Evolutionary conservation across 192 early-diverging fungal species (phyloP).

Genomic region (Linnemannia elongata): DNA sequence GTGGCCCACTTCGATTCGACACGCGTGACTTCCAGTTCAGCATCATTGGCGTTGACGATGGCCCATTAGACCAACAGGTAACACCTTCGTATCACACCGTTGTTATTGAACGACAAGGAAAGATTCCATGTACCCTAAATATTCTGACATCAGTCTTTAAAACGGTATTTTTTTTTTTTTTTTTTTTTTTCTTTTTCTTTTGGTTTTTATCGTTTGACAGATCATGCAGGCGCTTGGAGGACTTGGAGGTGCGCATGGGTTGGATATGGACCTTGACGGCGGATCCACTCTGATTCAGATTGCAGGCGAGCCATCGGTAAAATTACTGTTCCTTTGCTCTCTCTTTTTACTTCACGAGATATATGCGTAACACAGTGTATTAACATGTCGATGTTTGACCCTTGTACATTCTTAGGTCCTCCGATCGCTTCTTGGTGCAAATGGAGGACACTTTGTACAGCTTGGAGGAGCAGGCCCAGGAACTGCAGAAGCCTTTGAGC

Average conservation of each 20-base stretch:
- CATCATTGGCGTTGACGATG: conserved; percentile 39
- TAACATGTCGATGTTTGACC: background rate
- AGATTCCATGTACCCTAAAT: background rate
- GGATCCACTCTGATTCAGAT: conserved; percentile 22
- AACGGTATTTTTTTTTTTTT: background rate
- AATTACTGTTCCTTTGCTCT: background rate
- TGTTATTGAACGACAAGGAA: background rate
- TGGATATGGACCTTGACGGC: conserved; percentile 28
- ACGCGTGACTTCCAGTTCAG: conserved; percentile 31
- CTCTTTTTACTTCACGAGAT: background rate
- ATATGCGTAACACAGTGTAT: conserved; percentile 2
- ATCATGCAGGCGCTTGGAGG: conserved; percentile 53
- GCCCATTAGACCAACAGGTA: background rate
- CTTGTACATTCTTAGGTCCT: conserved; percentile 14
- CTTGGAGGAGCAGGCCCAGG: conserved; percentile 17
- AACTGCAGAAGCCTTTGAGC: background rate
- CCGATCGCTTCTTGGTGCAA: conserved; percentile 25
- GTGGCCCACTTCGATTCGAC: conserved; percentile 12
- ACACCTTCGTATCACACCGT: background rate
- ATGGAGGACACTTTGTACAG: conserved; percentile 2
- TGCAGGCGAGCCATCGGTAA: conserved; percentile 38
- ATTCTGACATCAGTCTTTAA: background rate
- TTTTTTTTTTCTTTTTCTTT: no score
- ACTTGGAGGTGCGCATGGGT: conserved; percentile 19
- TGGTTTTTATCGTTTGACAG: conserved; percentile 13